These are phyloP conservation scores for Ricinus communis DNA, from an alignment of 345 rosid genomes.

Conservation along the genomic window DNA sequence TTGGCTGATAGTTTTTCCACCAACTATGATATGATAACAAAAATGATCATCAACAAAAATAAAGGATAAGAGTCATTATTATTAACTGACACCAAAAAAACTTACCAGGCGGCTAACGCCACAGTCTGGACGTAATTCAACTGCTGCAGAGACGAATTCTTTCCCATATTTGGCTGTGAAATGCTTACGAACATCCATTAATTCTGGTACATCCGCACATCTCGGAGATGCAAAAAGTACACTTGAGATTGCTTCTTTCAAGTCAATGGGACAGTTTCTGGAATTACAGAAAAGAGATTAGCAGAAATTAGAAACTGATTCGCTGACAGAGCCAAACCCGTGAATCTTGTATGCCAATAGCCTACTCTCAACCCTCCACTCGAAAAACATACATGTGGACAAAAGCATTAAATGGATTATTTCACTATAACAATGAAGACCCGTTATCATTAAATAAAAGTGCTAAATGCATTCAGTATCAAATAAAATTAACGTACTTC, in stretches of 20 bases:
- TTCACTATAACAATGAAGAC: neutral
- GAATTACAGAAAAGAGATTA: slow-evolving; percentile 2
- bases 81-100: slow-evolving; percentile 5
- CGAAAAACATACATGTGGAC: neutral
- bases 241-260: slow-evolving; percentile 74
- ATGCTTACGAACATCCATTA: slow-evolving; percentile 67
- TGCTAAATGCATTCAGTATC: neutral
- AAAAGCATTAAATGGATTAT: neutral
- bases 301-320: neutral
- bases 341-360: neutral
- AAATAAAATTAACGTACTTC: slow-evolving; percentile 44
- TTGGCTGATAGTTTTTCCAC: slow-evolving; percentile 76
- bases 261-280: slow-evolving; percentile 75
- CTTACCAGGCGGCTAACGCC: slow-evolving; percentile 88
- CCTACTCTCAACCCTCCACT: neutral
- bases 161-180: slow-evolving; percentile 86
- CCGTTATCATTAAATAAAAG: neutral
- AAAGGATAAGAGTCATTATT: neutral
- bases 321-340: neutral
- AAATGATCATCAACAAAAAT: slow-evolving; percentile 12
- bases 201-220: slow-evolving; percentile 75
- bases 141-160: slow-evolving; percentile 69
- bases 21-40: slow-evolving; percentile 42
- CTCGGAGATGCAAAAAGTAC: slow-evolving; percentile 75
- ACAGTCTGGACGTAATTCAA: slow-evolving; percentile 74